Conservation (phyloP, 345 rosid genomes). For the Arabidopsis arenosa region DNA sequence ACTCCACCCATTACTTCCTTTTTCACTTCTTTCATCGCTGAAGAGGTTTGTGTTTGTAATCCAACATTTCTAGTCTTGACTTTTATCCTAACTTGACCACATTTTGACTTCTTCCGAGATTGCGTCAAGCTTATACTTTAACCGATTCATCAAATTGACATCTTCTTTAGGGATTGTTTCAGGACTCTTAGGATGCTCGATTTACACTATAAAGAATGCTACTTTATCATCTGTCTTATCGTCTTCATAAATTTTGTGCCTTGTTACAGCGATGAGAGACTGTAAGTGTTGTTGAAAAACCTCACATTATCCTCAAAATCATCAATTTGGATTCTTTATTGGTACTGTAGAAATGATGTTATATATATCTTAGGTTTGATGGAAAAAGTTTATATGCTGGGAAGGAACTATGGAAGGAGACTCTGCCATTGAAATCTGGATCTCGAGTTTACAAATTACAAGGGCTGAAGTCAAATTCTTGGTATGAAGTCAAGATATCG, state of each 20-base stretch:
- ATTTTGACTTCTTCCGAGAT: constrained; percentile 27
- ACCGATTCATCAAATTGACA: not conserved
- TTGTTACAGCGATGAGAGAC: constrained; percentile 43
- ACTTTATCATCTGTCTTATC: constrained; percentile 40
- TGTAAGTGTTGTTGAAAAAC: constrained; percentile 45
- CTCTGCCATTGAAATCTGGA: constrained; percentile 61
- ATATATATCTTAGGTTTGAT: constrained; percentile 45
- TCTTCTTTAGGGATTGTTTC: not conserved
- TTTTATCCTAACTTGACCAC: constrained; percentile 2
- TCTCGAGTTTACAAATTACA: constrained; percentile 62
- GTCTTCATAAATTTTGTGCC: constrained; percentile 31
- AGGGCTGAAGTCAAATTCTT: constrained; percentile 69
- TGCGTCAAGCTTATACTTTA: constrained; percentile 1
- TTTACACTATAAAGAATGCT: constrained; percentile 1
- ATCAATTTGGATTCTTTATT: not conserved
- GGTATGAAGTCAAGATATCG: constrained; percentile 99
- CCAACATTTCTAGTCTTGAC: not conserved
- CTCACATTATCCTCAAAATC: not conserved
- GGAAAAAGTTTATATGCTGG: constrained; percentile 58
- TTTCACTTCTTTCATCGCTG: constrained; percentile 68
- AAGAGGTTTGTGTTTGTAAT: constrained; percentile 58
- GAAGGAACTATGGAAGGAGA: constrained; percentile 73
- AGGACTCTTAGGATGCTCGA: constrained; percentile 36
- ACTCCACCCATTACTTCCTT: constrained; percentile 76
- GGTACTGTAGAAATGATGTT: not conserved